Evolutionary conservation across 495 filamentous ascomycete species (phyloP), one percentile per base, ranked within the genome.

Genomic region (Astrothelium subdiscretum): DNA sequence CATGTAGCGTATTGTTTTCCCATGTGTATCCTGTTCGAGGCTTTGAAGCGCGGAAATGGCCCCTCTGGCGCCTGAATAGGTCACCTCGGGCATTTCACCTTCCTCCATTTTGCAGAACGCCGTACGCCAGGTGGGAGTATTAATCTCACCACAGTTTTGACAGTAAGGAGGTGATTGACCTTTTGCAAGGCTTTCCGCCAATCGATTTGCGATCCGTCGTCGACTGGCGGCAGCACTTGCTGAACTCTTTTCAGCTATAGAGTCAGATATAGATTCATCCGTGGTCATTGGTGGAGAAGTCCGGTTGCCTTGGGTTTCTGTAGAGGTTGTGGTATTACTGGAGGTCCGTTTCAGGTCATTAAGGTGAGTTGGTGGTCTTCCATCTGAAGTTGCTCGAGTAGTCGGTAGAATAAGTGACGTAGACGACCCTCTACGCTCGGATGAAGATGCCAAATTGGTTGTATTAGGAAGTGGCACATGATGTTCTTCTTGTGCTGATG

Each of bases 71-170:
- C 24, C 24, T 8, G 48, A 54, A 20, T 27, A 54, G 20, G n/a
- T 54, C 6, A 54, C 48, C 24, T 27, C 24, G 11, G 48, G 48
- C 48, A 54, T 54, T 29, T 54, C 22, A 15, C 48, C 85, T 43
- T 86, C 83, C 3, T 86, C 85, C 40, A 85, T 79, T 52, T 87
- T 79, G 60, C 87, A 78, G 66, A 85, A 79, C 11, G 62, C 52
- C 20, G 67, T 94, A 35, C 94, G 82, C 94, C 94, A 98, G 0
- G 91, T 95, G 0, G 92, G 88, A 0, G 94, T 98, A 68, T 96
- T 88, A 62, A 98, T 94, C 18, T 89, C 87, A 5, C 94, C 94
- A 68, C 94, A 98, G 69, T 97, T 94, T 60, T 83, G 82, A 71
- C 94, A 98, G 67, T 84, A 97, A 3, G 85, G 85, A 0, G 94